Evolutionary conservation across 805 yeast genomes (phyloP).

Genomic region (Zygoascus flipseniorum): DNA sequence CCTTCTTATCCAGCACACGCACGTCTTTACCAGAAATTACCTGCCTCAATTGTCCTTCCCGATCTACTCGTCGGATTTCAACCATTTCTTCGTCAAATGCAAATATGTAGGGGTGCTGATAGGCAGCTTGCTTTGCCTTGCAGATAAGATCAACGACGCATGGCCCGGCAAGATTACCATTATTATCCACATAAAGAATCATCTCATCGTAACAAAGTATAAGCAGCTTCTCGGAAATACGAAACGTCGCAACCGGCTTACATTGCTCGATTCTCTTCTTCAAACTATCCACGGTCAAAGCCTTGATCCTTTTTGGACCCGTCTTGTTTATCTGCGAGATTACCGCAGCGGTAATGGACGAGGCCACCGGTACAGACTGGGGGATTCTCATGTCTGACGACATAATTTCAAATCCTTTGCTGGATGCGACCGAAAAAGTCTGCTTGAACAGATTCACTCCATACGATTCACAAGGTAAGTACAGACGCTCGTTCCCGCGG

Average conservation of each 20-base stretch:
- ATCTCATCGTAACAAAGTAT: conserved; percentile 62
- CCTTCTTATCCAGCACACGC: conserved; percentile 32
- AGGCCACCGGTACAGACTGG: conserved; percentile 45
- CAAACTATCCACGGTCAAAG: conserved; percentile 20
- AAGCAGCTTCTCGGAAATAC: conserved; percentile 44
- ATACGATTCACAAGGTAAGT: conserved; percentile 46
- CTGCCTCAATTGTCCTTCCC: conserved; percentile 41
- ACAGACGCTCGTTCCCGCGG: conserved; percentile 39
- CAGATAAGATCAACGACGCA: conserved; percentile 36
- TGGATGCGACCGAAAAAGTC: conserved; percentile 57
- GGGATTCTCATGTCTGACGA: conserved; percentile 50
- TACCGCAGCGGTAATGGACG: conserved; percentile 9
- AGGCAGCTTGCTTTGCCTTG: conserved; percentile 28
- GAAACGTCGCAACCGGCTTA: conserved; percentile 55
- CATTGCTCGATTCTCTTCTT: conserved; percentile 34
- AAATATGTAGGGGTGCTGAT: conserved; percentile 41
- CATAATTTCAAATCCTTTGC: conserved; percentile 58
- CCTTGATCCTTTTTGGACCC: conserved; percentile 33
- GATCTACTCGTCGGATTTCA: conserved; percentile 55
- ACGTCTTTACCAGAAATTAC: conserved; percentile 67
- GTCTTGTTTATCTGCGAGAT: conserved; percentile 15
- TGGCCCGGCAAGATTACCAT: conserved; percentile 32
- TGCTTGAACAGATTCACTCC: conserved; percentile 58
- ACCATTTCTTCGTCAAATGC: conserved; percentile 57
- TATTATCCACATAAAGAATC: conserved; percentile 55